Percentiles rank a stretch among this genome's conserved stretches.
These are phyloP conservation scores for Rhodotorula sphaerocarpa DNA, from an alignment of 768 basidiomycete genomes.

Conservation along the genomic window DNA sequence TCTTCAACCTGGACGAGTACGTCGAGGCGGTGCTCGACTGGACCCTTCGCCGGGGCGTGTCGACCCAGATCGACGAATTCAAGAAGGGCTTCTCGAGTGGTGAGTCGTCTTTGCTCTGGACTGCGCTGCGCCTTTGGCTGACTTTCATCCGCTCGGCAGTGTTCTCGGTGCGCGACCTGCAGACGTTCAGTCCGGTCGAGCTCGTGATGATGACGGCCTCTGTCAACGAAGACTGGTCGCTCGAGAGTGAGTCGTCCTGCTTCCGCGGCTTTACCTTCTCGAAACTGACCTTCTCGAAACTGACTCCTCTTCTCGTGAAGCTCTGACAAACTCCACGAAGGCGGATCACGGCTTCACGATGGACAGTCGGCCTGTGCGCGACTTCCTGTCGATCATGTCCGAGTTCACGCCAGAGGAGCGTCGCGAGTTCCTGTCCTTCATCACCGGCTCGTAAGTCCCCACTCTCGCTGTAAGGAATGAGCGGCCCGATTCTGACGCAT, in stretches of 20 bases:
- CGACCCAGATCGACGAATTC: conserved; percentile 79
- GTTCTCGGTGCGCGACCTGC: conserved; percentile 82
- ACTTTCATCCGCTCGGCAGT: conserved; percentile 59
- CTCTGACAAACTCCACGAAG: conserved; percentile 78
- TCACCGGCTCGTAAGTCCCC: conserved; percentile 57
- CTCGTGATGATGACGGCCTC: conserved; percentile 62
- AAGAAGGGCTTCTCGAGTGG: conserved; percentile 74
- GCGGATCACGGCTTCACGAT: conserved; percentile 98
- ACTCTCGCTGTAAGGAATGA: conserved; percentile 1
- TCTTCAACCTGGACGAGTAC: conserved; percentile 82
- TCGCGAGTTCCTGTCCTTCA: conserved; percentile 87
- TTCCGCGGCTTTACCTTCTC: neutral
- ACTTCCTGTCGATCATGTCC: conserved; percentile 77
- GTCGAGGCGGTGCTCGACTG: conserved; percentile 76
- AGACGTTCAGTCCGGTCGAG: conserved; percentile 88
- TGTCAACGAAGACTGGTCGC: conserved; percentile 89
- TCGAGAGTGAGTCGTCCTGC: conserved; percentile 60
- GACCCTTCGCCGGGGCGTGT: conserved; percentile 71
- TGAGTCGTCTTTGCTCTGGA: too few species aligned
- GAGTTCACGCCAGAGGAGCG: conserved; percentile 64
- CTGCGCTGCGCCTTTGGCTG: too few species aligned
- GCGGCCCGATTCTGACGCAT: neutral
- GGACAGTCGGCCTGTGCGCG: conserved; percentile 81
- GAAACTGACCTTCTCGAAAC: too few species aligned
- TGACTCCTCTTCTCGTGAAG: conserved; percentile 46